Conservation (phyloP, 2,329 filamentous ascomycete species). For the Byssothecium circinans region DNA sequence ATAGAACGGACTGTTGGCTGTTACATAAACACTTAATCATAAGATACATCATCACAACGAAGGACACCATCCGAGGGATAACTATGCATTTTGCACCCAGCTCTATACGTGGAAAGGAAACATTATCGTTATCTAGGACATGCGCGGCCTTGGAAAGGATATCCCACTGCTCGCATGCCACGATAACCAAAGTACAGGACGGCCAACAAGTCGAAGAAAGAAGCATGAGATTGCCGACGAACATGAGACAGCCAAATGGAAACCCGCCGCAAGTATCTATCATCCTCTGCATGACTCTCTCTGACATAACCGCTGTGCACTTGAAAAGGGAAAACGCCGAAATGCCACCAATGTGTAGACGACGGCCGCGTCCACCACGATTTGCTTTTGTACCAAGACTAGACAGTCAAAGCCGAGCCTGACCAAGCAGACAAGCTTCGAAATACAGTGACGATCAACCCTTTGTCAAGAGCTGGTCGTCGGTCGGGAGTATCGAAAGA, state of each 20-base stretch:
- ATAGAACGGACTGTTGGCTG: too few species aligned
- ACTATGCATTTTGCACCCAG: slow-evolving; percentile 39
- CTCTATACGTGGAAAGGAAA: slow-evolving; percentile 43
- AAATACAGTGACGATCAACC: slow-evolving; percentile 35
- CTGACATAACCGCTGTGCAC: slow-evolving; percentile 44
- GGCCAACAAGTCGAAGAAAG: slow-evolving; percentile 33
- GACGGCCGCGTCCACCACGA: slow-evolving; percentile 35
- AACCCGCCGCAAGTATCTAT: slow-evolving; percentile 39
- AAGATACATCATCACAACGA: too few species aligned
- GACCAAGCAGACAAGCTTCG: slow-evolving; percentile 34
- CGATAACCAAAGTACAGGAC: slow-evolving; percentile 38
- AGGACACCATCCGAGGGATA: too few species aligned
- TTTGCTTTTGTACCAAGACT: slow-evolving; percentile 39
- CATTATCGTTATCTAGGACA: slow-evolving; percentile 44
- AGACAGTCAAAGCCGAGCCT: slow-evolving; percentile 29
- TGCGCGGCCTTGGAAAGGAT: slow-evolving; percentile 37
- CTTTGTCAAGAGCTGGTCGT: slow-evolving; percentile 26
- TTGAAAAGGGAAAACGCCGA: slow-evolving; percentile 46
- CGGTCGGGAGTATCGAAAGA: slow-evolving; percentile 16
- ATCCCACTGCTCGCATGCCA: slow-evolving; percentile 36
- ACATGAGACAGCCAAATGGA: slow-evolving; percentile 33
- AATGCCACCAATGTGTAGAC: slow-evolving; percentile 42
- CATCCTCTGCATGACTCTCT: slow-evolving; percentile 35
- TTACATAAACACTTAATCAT: too few species aligned
- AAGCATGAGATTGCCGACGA: slow-evolving; percentile 35